phyloP scores from a whole-genome alignment of 805 yeast genomes.

The Kazachstania taianensis region DNA sequence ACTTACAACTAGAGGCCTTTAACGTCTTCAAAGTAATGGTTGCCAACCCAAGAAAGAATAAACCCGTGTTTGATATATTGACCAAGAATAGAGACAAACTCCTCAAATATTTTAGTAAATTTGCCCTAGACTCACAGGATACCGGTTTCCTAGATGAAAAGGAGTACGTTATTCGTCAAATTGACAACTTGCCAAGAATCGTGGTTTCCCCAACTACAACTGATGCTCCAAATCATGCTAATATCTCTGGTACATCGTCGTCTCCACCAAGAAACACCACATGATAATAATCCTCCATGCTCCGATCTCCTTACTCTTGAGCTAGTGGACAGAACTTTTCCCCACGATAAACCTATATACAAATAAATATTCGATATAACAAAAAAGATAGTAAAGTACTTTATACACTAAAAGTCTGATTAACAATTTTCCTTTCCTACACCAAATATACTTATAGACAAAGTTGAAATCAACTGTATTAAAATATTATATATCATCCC shows the following conservation, averaged over 20 bases:
- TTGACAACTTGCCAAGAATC: conserved; percentile 60
- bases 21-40: conserved; percentile 89
- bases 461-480: too few species aligned
- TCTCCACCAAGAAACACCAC: not conserved
- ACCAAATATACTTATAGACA: too few species aligned
- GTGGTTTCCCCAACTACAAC: conserved; percentile 19
- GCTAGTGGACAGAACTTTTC: too few species aligned
- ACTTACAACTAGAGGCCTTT: conserved; percentile 83
- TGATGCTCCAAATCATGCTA: not conserved
- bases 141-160: conserved; percentile 65
- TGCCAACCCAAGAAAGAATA: conserved; percentile 89
- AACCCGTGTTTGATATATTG: conserved; percentile 68
- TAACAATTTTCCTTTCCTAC: too few species aligned
- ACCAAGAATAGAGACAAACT: conserved; percentile 75
- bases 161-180: conserved; percentile 66
- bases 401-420: too few species aligned
- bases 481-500: too few species aligned
- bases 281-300: too few species aligned
- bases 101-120: conserved; percentile 54
- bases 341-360: too few species aligned
- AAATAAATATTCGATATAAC: too few species aligned
- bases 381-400: too few species aligned
- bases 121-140: conserved; percentile 50
- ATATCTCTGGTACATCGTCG: not conserved
- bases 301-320: too few species aligned